Base-by-base conservation (phyloP, 2,329 filamentous ascomycete genomes). In the Grosmannia clavigera region DNA sequence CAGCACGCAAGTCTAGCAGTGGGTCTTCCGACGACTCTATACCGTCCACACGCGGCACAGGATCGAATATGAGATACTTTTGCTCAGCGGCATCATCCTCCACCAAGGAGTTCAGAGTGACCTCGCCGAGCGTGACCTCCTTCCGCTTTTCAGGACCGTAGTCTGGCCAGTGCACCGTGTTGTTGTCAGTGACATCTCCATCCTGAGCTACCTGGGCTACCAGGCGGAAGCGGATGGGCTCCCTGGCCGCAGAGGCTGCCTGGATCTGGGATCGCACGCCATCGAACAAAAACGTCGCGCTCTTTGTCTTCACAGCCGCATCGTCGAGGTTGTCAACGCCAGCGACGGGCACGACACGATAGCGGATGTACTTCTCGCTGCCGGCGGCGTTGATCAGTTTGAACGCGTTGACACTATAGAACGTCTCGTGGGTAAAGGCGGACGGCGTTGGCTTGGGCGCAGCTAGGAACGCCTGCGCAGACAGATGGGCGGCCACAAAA, bases 61-160 rank as follows among this genome's bases (percentile, higher is more conserved):
- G 81, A 70, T 84, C 81, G 63, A 81, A 83, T 63, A 84, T 83
- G 50, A 79, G 71, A 38, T 71, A 69, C 70, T 81, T 78, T 70
- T 80, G 75, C 70, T 76, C 69, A 59, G 69, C 70, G 58, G 76
- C 72, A 46, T 73, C 70, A n/a, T 73, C 55, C 7, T n/a, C 67
- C 31, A 74, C 66, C 11, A 76, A 61, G 29, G 67, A 66, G 27
- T 78, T 72, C 11, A 83, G 60, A 60, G 65, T 74, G 9, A 83
- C 66, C 1, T 66, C 73, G 0, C 81, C 81, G 59, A 84, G 66
- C 63, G 80, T 75, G 4, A 81, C 77, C 25, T 79, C 56, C 62
- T 75, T 64, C 46, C 80, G 72, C 6, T 74, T 72, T 46, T 78
- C 78, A 0, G 79, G 77, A 79, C 81, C 83, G 4, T 73, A 72